phyloP scores from a whole-genome alignment of 306 rosid species.

The Cicer pinnatifidum region DNA sequence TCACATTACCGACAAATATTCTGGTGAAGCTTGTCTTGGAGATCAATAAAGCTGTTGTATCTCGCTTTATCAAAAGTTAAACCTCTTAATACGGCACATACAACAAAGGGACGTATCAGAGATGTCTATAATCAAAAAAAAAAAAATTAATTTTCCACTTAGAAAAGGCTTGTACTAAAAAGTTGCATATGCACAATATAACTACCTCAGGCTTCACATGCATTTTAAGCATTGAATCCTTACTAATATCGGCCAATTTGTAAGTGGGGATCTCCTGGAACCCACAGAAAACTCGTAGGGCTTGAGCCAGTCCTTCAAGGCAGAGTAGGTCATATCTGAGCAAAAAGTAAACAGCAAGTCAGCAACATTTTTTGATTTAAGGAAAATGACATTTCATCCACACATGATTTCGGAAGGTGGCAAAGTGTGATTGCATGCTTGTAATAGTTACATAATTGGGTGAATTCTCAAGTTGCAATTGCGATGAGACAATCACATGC shows the following conservation, averaged over 20 bases:
- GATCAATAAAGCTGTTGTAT: constrained; percentile 91
- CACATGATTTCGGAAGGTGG: neutral
- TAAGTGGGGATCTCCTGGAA: constrained; percentile 66
- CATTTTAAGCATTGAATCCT: constrained; percentile 69
- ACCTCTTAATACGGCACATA: constrained; percentile 89
- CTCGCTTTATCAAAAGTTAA: constrained; percentile 70
- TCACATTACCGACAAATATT: constrained; percentile 85
- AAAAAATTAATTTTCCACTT: constrained; percentile 27
- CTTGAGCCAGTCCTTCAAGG: constrained; percentile 91
- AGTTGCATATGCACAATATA: neutral
- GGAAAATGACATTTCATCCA: neutral
- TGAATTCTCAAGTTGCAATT: neutral
- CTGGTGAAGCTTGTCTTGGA: constrained; percentile 96
- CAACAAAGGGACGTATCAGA: constrained; percentile 70
- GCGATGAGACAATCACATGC: neutral
- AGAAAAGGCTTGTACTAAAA: constrained; percentile 17
- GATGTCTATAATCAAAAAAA: constrained; percentile 61
- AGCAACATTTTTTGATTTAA: constrained; percentile 19
- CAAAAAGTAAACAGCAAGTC: constrained; percentile 16
- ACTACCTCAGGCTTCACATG: constrained; percentile 91
- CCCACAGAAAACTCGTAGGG: constrained; percentile 69
- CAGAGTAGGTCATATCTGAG: constrained; percentile 89
- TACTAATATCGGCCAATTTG: constrained; percentile 61
- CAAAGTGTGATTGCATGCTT: neutral
- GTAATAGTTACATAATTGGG: neutral